Percentiles rank a stretch among this genome's conserved stretches.
Evolutionary conservation across 1,284 basidiomycete species (phyloP).

Genomic region (Fomitopsis palustris): DNA sequence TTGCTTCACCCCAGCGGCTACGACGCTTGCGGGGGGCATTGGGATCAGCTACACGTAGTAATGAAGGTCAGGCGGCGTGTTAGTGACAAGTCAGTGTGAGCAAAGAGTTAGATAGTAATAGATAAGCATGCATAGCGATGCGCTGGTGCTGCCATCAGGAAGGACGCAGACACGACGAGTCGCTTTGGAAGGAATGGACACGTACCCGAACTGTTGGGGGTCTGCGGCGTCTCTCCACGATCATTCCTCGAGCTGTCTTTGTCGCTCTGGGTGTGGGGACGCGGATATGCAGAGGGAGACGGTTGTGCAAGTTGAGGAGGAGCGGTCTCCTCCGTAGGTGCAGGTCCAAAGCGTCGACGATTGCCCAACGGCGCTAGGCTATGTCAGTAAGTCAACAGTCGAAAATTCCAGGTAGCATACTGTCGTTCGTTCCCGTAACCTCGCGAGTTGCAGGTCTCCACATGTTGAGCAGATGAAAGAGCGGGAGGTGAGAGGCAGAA

Average conservation of each 20-base stretch:
- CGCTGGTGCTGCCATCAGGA: slow-evolving; percentile 14
- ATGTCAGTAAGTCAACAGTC: slow-evolving; percentile 17
- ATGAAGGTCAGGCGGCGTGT: slow-evolving; percentile 43
- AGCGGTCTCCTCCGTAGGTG: slow-evolving; percentile 68
- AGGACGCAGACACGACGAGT: slow-evolving; percentile 13
- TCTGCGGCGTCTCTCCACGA: slow-evolving; percentile 44
- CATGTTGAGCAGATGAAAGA: slow-evolving; percentile 52
- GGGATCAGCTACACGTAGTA: slow-evolving; percentile 53
- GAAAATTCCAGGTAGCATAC: slow-evolving; percentile 34
- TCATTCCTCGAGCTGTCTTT: slow-evolving; percentile 47
- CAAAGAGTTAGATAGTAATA: slow-evolving; percentile 9
- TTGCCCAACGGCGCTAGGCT: slow-evolving; percentile 72
- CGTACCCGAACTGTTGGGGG: slow-evolving; percentile 32
- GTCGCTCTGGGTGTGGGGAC: slow-evolving; percentile 51
- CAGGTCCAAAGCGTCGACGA: slow-evolving; percentile 86
- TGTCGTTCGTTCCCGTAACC: slow-evolving; percentile 82
- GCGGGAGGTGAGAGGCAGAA: slow-evolving; percentile 15
- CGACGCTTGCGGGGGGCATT: slow-evolving; percentile 89
- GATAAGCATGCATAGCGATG: slow-evolving; percentile 8
- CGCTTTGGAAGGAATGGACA: slow-evolving; percentile 10
- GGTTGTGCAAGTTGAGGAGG: slow-evolving; percentile 83
- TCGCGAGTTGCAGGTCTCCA: slow-evolving; percentile 86
- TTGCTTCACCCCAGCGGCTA: slow-evolving; percentile 93
- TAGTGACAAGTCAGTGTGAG: slow-evolving; percentile 58
- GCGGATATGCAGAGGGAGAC: slow-evolving; percentile 79